Conservation (phyloP, 768 basidiomycete genomes). For the Kwoniella shandongensis region DNA sequence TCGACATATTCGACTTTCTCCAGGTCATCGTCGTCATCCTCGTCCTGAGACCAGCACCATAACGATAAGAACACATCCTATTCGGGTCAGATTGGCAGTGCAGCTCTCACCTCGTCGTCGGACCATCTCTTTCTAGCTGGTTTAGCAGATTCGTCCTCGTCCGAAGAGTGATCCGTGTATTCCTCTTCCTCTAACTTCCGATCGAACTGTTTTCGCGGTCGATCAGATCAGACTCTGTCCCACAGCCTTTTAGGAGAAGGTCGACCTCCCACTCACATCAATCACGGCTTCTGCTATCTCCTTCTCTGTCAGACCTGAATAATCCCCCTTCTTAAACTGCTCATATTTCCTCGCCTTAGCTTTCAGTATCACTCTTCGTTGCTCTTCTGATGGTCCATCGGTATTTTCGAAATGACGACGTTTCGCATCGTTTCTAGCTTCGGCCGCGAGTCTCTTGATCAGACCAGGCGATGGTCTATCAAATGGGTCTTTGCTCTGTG, state of each 20-base stretch:
- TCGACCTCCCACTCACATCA: conserved; percentile 38
- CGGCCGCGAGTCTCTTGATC: conserved; percentile 45
- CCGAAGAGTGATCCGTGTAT: conserved; percentile 39
- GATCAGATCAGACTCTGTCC: no score
- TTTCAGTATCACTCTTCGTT: conserved; percentile 41
- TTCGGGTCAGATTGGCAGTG: not conserved
- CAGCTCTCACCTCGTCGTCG: conserved; percentile 7
- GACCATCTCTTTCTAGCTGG: conserved; percentile 18
- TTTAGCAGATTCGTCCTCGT: conserved; percentile 40
- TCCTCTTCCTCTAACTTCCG: conserved; percentile 42
- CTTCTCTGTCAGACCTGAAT: conserved; percentile 41
- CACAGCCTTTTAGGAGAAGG: no score
- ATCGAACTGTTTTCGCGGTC: conserved; percentile 39
- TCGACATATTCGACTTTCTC: conserved; percentile 49
- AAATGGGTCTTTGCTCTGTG: conserved; percentile 45
- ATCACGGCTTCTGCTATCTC: conserved; percentile 47
- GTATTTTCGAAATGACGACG: conserved; percentile 32
- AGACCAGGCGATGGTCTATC: conserved; percentile 48
- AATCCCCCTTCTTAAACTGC: conserved; percentile 43
- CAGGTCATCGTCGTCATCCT: conserved; percentile 28
- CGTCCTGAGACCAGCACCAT: conserved; percentile 2
- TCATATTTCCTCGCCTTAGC: conserved; percentile 51
- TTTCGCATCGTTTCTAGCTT: conserved; percentile 47
- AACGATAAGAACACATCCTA: not conserved
- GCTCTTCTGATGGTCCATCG: conserved; percentile 40